Percentiles rank a stretch among this genome's conserved stretches.
phyloP scores from a whole-genome alignment of 345 rosid species.

The Mercurialis annua region DNA sequence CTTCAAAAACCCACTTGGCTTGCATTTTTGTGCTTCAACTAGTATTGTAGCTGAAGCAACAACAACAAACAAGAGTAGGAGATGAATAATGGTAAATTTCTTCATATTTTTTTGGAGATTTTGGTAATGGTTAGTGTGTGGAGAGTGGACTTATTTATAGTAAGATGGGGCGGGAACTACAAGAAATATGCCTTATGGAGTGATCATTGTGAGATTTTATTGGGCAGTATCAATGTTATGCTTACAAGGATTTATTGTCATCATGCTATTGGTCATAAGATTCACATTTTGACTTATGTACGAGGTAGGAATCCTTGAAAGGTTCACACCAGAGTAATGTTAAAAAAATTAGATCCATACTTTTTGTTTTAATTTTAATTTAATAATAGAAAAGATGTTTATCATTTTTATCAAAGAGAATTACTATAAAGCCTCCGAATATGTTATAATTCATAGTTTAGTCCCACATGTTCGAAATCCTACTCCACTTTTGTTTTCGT shows the following conservation, averaged over 20 bases:
- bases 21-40: conserved; percentile 17
- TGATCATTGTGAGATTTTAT: neutral
- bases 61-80: conserved; percentile 6
- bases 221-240: neutral
- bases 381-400: no score
- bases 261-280: no score
- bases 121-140: neutral
- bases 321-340: no score
- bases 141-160: neutral
- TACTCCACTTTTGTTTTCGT: no score
- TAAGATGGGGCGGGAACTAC: neutral
- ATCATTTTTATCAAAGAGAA: no score
- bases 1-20: conserved; percentile 5
- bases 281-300: no score
- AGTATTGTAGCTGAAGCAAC: neutral
- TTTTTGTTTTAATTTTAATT: no score
- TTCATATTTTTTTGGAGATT: conserved; percentile 15
- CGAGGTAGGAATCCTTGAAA: no score
- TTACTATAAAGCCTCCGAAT: no score
- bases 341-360: no score
- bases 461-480: no score
- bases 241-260: neutral
- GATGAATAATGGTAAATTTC: neutral
- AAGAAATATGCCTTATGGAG: neutral
- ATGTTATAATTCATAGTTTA: no score